Evolutionary conservation across 345 rosid genomes (phyloP), one percentile per base, ranked within the genome.

Genomic region (Murraya paniculata): DNA sequence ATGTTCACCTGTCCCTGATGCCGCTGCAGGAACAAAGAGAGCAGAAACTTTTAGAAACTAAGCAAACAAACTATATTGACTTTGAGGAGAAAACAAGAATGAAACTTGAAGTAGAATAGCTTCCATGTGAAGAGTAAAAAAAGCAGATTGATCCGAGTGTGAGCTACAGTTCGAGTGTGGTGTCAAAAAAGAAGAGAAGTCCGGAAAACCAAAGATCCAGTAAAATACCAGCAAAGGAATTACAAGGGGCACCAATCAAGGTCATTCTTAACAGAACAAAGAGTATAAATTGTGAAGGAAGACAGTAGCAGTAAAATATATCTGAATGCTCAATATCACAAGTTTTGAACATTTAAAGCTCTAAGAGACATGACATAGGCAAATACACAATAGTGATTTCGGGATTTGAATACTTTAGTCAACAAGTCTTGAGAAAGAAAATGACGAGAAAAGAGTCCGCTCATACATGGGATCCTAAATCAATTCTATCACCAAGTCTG

Each of bases 21-120:
- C 83, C 85, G 86, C 97, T 89, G 92, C 84, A 81, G 78, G 69
- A 82, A 72, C 27, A 65, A 80, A 39, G 66, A 68, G 33, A 39
- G 14, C 22, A 64, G 39, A 18, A 66, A 62, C 27, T 28, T 78
- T 82, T 33, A 77, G 75, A 81, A 77, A 75, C 27, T 64, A 25
- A 59, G 72, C 27, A 33, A 58, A 22, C 6, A 65, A 39, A 25
- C 6, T 7, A 58, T 58, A 35, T 38, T 36, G n/a, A 76, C 60
- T 66, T 53, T 7, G 72, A 68, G 24, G 59, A 66, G 28, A 48
- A 75, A 4, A 5, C 1, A 4, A 60, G 58, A 8, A 74, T 4
- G 68, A 61, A 39, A 60, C 2, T 16, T 38, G 38, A 74, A 18
- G 33, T 27, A 39, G 9, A 60, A 39, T 39, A 62, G 13, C 64